Percentiles rank a stretch among this genome's conserved stretches.
Conservation (phyloP, 495 filamentous ascomycete species). For the Chaetomium tenue region DNA sequence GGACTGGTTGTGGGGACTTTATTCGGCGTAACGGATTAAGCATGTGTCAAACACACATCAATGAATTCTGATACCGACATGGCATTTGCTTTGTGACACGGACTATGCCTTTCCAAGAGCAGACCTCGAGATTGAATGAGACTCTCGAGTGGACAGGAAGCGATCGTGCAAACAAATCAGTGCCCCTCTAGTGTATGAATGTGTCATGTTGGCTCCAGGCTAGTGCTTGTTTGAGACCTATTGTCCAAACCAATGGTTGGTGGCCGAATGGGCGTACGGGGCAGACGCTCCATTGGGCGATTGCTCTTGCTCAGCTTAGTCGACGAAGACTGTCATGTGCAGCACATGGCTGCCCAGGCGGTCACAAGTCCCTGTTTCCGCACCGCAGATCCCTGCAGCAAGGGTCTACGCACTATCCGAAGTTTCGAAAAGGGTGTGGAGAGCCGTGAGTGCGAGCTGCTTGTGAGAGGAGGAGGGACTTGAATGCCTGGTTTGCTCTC, state of each 20-base stretch:
- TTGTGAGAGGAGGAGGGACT: neutral
- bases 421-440: too few species aligned
- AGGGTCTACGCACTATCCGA: neutral
- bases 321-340: constrained; percentile 12
- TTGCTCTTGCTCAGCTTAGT: neutral
- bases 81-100: constrained; percentile 25
- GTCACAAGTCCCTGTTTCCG: constrained; percentile 4
- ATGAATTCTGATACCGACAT: constrained; percentile 41
- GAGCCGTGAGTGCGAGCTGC: neutral
- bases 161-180: neutral
- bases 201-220: neutral
- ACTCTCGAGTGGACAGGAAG: constrained; percentile 13
- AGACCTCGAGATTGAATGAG: constrained; percentile 13
- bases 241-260: neutral
- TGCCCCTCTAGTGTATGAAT: neutral
- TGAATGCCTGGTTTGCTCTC: too few species aligned
- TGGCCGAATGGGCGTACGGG: neutral
- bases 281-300: neutral
- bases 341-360: neutral
- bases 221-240: neutral
- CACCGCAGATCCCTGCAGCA: neutral
- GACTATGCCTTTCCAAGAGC: constrained; percentile 7
- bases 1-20: constrained; percentile 35
- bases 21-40: constrained; percentile 42
- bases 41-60: constrained; percentile 35